phyloP scores from a whole-genome alignment of 495 filamentous ascomycete species.

The Neurospora sp. region DNA sequence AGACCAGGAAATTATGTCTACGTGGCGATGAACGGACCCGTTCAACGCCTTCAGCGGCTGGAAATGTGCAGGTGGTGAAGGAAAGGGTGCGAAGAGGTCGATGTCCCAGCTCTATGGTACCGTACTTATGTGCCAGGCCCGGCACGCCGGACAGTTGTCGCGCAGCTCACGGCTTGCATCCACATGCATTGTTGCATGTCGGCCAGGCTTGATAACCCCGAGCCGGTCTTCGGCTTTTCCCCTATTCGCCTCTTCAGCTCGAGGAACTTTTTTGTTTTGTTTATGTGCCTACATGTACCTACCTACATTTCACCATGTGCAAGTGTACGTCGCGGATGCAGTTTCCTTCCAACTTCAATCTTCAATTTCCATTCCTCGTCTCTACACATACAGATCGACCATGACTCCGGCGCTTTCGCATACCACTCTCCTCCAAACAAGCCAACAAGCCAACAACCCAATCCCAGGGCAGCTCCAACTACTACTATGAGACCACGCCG shows the following conservation, averaged over 20 bases:
- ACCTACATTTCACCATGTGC: neutral
- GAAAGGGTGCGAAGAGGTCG: neutral
- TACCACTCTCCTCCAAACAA: constrained; percentile 55
- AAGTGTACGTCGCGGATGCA: neutral
- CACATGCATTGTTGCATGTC: neutral
- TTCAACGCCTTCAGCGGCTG: neutral
- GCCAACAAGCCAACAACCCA: constrained; percentile 34
- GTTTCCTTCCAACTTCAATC: neutral
- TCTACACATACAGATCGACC: neutral
- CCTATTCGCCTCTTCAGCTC: neutral
- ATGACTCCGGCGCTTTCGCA: neutral
- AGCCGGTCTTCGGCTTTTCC: neutral
- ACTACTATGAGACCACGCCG: constrained; percentile 45
- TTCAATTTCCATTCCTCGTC: neutral
- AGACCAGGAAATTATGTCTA: too few relatives aligned
- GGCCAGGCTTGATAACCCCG: neutral
- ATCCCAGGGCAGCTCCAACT: constrained; percentile 49
- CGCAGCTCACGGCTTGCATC: neutral
- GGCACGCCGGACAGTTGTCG: neutral
- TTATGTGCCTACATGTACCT: neutral
- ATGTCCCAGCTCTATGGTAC: neutral
- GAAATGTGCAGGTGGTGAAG: neutral
- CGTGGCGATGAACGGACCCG: neutral
- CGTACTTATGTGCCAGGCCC: neutral
- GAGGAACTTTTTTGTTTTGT: too few relatives aligned